These are phyloP conservation scores for Capsella bursapastoris DNA, from an alignment of 345 rosid genomes.

Conservation along the genomic window DNA sequence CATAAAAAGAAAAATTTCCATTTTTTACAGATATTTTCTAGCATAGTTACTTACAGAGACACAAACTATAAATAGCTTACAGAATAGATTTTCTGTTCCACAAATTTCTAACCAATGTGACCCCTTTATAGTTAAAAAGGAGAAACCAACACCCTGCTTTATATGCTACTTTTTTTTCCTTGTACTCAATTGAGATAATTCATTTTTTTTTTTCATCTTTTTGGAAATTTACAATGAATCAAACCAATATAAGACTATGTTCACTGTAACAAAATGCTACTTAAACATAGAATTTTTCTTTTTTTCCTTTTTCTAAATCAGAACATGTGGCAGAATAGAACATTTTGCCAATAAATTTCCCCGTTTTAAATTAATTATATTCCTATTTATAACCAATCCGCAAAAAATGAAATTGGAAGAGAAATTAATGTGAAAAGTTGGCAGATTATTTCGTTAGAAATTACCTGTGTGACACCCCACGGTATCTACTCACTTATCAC, in stretches of 20 bases:
- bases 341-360: slow-evolving; percentile 37
- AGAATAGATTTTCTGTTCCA: slow-evolving; percentile 36
- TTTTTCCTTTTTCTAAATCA: background rate
- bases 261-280: slow-evolving; percentile 23
- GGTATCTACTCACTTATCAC: background rate
- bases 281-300: background rate
- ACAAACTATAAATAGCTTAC: slow-evolving; percentile 32
- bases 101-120: slow-evolving; percentile 34
- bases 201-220: background rate
- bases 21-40: background rate
- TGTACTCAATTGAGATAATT: slow-evolving; percentile 18
- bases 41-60: slow-evolving; percentile 6
- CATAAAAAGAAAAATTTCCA: too few species aligned
- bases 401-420: slow-evolving; percentile 27
- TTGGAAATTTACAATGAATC: slow-evolving; percentile 1
- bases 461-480: slow-evolving; percentile 30
- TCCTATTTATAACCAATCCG: slow-evolving; percentile 40
- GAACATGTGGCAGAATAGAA: slow-evolving; percentile 40
- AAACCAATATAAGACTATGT: slow-evolving; percentile 14
- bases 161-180: background rate
- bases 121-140: slow-evolving; percentile 31
- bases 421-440: slow-evolving; percentile 46
- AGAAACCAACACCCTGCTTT: slow-evolving; percentile 27
- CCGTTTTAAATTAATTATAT: slow-evolving; percentile 9
- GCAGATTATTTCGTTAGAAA: slow-evolving; percentile 37